Base-by-base conservation (phyloP, 306 rosid genomes). In the Morella rubra region DNA sequence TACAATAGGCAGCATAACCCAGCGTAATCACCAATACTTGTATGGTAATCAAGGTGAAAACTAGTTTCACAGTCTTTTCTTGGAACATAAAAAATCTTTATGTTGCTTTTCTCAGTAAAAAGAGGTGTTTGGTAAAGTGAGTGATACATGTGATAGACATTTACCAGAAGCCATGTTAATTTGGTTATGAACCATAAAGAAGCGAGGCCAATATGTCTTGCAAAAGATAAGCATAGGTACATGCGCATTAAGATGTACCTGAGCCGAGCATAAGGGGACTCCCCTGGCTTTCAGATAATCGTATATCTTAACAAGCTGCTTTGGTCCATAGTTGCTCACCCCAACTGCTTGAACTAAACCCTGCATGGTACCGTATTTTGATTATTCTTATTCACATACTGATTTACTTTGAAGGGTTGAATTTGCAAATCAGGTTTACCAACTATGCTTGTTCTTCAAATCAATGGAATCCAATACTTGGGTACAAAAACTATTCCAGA, bases 291-390 rank as follows among this genome's bases (percentile, higher is more conserved):
- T 87, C 44, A 95, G 89, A 73, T 95, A 92, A 73, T 88, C 96
- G 59, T 95, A 76, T 73, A 92, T 90, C 90, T 92, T 95, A 53
- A 90, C 50, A 19, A 92, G 92, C 80, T 95, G 98, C 86, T 82
- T 92, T 58, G 98, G 98, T 78, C 98, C 98, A 8, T 89, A 95
- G 85, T 95, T 95, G 76, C 98, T 92, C 71, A 95, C 98, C 61
- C 98, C 98, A 79, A 95, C 97, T 65, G 93, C 97, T 85, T 85
- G 86, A 84, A 95, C 97, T 60, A 95, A 84, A 71, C 97, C 97
- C 97, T 95, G 32, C 73, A 77, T 59, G 77, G 1, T 18, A 80
- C 41, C 44, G 59, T 76, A 66, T 32, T 73, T 41, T 80, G 69
- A 86, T 69, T 42, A 71, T 41, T n/a, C 16, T 32, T 53, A 4